Evolutionary conservation across 2,329 filamentous ascomycete species (phyloP), one percentile per base, ranked within the genome.

Genomic region (Laburnicola sp.): DNA sequence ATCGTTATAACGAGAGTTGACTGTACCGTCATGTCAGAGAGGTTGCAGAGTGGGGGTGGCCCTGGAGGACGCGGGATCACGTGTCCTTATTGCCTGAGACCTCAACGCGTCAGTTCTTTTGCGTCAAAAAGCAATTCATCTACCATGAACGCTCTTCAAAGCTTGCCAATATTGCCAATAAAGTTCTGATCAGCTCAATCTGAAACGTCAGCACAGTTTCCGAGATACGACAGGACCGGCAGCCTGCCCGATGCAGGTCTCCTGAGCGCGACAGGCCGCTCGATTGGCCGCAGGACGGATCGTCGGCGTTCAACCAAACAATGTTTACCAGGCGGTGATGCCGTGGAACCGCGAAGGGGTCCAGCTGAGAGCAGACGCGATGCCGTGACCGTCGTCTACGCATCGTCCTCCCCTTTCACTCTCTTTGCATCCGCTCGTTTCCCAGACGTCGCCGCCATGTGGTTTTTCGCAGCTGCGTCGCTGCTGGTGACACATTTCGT

Each of bases 21-120:
- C n/a, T n/a, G n/a, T n/a, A n/a, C n/a, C n/a, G n/a, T n/a, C n/a
- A n/a, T n/a, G n/a, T n/a, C n/a, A n/a, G n/a, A n/a, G n/a, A n/a
- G n/a, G n/a, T n/a, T n/a, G n/a, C n/a, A n/a, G n/a, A n/a, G n/a
- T n/a, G n/a, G n/a, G n/a, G n/a, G 38, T 31, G 35, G 16, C 21
- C 27, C 8, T 39, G 34, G n/a, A 34, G 43, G 25, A 34, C 39
- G 26, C 44, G 45, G 26, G 63, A 65, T 43, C 61, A 51, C 56
- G 35, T 65, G 27, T 43, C 56, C 23, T 45, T 44, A n/a, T 46
- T 66, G n/a, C 54, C 55, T 2, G 42, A 16, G 16, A 1, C 16
- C 16, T 16, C 16, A 16, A 16, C 16, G 16, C 1, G 16, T 16
- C 16, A 16, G 16, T 16, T 16, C 16, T 16, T 16, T 16, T 16